Evolutionary conservation across 495 filamentous ascomycete genomes (phyloP).

Genomic region (Jackrogersella multiformis): DNA sequence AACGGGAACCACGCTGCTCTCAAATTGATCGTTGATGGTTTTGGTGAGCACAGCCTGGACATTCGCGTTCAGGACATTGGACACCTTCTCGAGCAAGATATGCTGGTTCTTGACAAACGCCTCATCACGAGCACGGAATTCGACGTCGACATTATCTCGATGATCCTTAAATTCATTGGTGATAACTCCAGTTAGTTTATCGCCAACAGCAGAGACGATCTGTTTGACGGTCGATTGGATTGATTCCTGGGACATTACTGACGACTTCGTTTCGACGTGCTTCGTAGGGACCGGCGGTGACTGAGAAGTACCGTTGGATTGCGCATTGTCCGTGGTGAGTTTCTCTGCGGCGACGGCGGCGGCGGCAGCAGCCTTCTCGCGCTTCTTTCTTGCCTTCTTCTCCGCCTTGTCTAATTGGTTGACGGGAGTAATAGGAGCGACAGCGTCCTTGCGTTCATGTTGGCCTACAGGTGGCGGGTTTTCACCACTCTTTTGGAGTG

Average conservation of each 20-base stretch:
- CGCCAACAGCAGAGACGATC: conserved; percentile 56
- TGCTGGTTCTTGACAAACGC: conserved; percentile 55
- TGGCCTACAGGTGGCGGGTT: conserved; percentile 19
- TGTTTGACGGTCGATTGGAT: conserved; percentile 55
- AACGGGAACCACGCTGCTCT: conserved; percentile 67
- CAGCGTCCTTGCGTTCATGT: conserved; percentile 55
- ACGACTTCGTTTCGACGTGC: conserved; percentile 30
- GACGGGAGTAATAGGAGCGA: conserved; percentile 45
- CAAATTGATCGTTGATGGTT: conserved; percentile 74
- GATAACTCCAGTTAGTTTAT: conserved; percentile 56
- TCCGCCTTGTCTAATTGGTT: conserved; percentile 55
- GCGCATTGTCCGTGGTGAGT: conserved; percentile 39
- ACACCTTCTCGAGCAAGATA: conserved; percentile 80
- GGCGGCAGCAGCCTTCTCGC: conserved; percentile 48
- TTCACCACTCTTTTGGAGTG: conserved; percentile 31
- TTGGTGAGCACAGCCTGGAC: conserved; percentile 80
- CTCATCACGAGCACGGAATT: conserved; percentile 50
- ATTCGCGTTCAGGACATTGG: conserved; percentile 86
- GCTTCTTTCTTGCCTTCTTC: conserved; percentile 60
- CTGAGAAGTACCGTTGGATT: conserved; percentile 41
- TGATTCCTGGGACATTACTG: conserved; percentile 51
- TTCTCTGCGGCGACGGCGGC: conserved; percentile 48
- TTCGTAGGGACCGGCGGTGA: conserved; percentile 33
- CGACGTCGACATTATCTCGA: conserved; percentile 51
- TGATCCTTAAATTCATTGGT: conserved; percentile 55